Base-by-base conservation (phyloP, 73 alveolate species). In the Urostyla sp. region DNA sequence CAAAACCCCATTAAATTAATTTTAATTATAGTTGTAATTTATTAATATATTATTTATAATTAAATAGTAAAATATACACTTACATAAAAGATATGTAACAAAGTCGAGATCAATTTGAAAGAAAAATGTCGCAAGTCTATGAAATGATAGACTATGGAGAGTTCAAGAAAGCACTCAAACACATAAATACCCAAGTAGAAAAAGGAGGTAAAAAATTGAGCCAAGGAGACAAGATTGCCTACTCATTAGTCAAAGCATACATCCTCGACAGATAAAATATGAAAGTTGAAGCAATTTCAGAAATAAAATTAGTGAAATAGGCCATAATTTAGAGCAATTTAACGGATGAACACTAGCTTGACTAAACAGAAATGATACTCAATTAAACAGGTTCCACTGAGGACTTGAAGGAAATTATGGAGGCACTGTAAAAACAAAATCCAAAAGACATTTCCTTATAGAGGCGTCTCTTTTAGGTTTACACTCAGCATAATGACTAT, bases 121-220 rank as follows among this genome's bases (percentile, higher is more conserved):
- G 61, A 31, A 73, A 73, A 60, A 73, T 73, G 18, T 31, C 74
- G 18, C 63, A 73, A 53, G 72, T 73, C 34, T 73, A 73, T 53
- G 86, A 73, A 5, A 4, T 54, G 37, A 38, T 73, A 16, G 86
- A 73, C 31, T 23, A 21, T 13, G 86, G 86, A 15, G 48, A 51
- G 18, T n/a, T 52, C 57, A 73, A 73, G 75, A 54, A 73, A 27
- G 86, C 86, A 18, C 20, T 73, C 50, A 15, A 54, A 4, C 15
- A 51, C 32, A 61, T 53, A 5, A 73, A 54, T 63, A 30, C 75
- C 2, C 75, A 53, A n/a, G 50, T 73, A 6, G 75, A 53, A 6
- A 73, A 73, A 31, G 61, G 48, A 4, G 48, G 21, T 8, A 28
- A 60, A 5, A 66, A 66, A 45, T 13, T 66, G 75, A 56, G 31